phyloP scores from a whole-genome alignment of 169 alveolate genomes.

The Plasmodium coatneyi region DNA sequence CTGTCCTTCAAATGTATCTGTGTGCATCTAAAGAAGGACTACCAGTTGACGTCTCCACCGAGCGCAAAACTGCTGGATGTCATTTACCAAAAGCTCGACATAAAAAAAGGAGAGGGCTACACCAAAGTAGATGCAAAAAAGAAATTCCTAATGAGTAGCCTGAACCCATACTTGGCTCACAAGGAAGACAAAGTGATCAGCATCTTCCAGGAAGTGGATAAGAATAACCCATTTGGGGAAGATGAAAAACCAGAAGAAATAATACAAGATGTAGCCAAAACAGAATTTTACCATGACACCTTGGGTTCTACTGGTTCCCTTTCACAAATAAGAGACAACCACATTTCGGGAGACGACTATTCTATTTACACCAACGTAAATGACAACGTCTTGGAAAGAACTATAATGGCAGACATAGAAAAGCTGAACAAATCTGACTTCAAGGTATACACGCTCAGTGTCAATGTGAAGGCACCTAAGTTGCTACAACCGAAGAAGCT shows the following conservation, averaged over 20 bases:
- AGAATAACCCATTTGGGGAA: neutral
- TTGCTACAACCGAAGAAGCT: slow-evolving; percentile 2
- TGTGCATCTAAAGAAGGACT: slow-evolving; percentile 16
- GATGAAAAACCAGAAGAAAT: slow-evolving; percentile 30
- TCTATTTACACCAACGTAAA: neutral
- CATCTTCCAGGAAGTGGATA: slow-evolving; percentile 4
- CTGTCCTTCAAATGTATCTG: slow-evolving; percentile 43
- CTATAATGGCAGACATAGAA: slow-evolving; percentile 10
- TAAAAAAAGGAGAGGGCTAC: neutral
- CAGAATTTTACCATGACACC: neutral
- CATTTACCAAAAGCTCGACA: slow-evolving; percentile 21
- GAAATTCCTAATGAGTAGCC: neutral
- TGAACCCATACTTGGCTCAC: neutral
- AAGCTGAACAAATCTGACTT: neutral
- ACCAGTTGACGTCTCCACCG: neutral
- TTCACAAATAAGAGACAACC: neutral
- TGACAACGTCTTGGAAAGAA: slow-evolving; percentile 2
- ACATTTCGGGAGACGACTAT: neutral
- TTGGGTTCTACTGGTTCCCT: neutral
- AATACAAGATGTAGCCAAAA: neutral
- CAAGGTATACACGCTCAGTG: slow-evolving; percentile 5
- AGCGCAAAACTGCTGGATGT: neutral
- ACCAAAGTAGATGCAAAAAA: neutral
- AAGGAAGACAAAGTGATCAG: neutral
- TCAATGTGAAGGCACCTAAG: slow-evolving; percentile 35